Evolutionary conservation across 2,329 filamentous ascomycete genomes (phyloP).

Genomic region (Ophiocordyceps sinensis): DNA sequence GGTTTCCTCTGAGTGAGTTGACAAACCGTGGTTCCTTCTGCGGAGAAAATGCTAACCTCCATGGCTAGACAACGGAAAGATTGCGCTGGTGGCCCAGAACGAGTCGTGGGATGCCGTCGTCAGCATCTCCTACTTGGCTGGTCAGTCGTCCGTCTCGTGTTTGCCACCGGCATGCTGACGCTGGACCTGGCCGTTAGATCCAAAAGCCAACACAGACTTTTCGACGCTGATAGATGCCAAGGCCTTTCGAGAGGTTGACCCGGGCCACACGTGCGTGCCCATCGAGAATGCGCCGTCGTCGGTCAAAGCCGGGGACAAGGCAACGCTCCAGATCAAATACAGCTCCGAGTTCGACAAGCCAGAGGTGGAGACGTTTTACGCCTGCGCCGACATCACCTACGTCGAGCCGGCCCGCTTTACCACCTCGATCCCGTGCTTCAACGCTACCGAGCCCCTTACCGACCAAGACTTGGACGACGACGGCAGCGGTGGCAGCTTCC

Average conservation of each 20-base stretch:
- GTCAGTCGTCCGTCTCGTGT: conserved; percentile 17
- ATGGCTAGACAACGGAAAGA: conserved; percentile 32
- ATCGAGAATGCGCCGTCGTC: conserved; percentile 18
- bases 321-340: conserved; percentile 35
- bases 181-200: conserved; percentile 14
- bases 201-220: conserved; percentile 24
- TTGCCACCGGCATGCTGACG: too few relatives aligned
- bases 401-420: conserved; percentile 20
- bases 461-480: conserved; percentile 4
- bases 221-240: conserved; percentile 20
- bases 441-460: conserved; percentile 18
- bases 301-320: conserved; percentile 25
- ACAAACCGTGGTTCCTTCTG: too few relatives aligned
- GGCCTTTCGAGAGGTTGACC: conserved; percentile 22
- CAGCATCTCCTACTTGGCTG: conserved; percentile 34
- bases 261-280: conserved; percentile 30
- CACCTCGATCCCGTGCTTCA: conserved; percentile 26
- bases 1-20: conserved; percentile 36
- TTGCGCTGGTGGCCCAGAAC: conserved; percentile 41
- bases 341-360: conserved; percentile 20
- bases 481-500: too few relatives aligned
- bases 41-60: too few relatives aligned
- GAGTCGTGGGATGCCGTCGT: conserved; percentile 40
- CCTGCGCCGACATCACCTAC: conserved; percentile 33
- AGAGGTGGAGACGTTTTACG: conserved; percentile 26